A percentile compares a stretch with the other conserved stretches of the same genome.
phyloP scores from a whole-genome alignment of 306 rosid species.

The Datisca glomerata region DNA sequence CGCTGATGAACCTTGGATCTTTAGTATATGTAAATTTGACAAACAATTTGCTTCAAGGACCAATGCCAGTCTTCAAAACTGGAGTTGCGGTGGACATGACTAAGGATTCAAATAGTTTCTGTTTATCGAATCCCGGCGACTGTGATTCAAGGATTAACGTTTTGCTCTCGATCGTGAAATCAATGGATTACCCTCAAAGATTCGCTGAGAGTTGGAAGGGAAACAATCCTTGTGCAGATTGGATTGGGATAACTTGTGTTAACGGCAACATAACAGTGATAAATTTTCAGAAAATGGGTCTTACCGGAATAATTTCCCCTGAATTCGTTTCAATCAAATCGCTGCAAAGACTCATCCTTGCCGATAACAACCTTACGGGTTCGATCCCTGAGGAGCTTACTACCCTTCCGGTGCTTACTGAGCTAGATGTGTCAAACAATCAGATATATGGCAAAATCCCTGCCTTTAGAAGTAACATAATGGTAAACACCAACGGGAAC shows the following conservation, averaged over 20 bases:
- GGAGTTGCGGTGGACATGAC: constrained; percentile 50
- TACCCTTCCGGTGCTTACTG: constrained; percentile 41
- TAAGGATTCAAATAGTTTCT: constrained; percentile 52
- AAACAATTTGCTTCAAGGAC: constrained; percentile 61
- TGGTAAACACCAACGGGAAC: constrained; percentile 37
- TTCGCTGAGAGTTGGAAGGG: constrained; percentile 71
- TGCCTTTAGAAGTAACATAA: constrained; percentile 38
- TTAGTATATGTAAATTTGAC: constrained; percentile 57
- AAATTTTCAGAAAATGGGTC: constrained; percentile 73
- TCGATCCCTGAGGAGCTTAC: constrained; percentile 46
- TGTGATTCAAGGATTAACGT: constrained; percentile 48
- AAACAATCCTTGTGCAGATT: constrained; percentile 60
- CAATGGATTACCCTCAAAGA: constrained; percentile 53
- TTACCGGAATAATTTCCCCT: constrained; percentile 50
- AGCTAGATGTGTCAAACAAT: constrained; percentile 56
- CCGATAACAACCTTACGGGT: constrained; percentile 65
- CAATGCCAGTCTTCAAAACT: constrained; percentile 39
- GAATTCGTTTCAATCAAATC: constrained; percentile 42
- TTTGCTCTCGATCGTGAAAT: constrained; percentile 39
- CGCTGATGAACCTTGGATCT: constrained; percentile 39
- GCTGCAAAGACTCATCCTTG: constrained; percentile 46
- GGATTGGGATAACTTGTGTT: constrained; percentile 66
- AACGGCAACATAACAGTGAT: constrained; percentile 41
- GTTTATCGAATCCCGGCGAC: constrained; percentile 39
- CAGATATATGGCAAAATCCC: constrained; percentile 53